Evolutionary conservation across 139 green algal species (phyloP).

Genomic region (Closterium sp.): DNA sequence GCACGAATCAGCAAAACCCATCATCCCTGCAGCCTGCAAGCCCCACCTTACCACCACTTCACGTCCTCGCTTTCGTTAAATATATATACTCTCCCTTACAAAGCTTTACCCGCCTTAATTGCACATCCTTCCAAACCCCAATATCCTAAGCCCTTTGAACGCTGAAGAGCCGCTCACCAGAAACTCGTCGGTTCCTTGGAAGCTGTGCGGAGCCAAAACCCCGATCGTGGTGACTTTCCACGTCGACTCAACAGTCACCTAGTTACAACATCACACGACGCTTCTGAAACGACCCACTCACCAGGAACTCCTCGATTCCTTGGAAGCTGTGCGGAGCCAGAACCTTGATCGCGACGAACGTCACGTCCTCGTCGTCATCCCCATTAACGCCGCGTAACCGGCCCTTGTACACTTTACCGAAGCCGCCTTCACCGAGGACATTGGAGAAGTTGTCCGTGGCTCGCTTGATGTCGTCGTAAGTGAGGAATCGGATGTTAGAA

Average conservation of each 20-base stretch:
- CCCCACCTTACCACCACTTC: not conserved
- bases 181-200: not conserved
- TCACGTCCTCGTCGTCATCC: not conserved
- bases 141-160: not conserved
- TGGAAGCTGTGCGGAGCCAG: not conserved
- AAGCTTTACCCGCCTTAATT: too few species aligned
- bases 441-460: not conserved
- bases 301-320: not conserved
- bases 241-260: too few species aligned
- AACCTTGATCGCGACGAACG: not conserved
- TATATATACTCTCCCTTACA: too few species aligned
- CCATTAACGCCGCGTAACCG: not conserved
- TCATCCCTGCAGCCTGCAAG: not conserved
- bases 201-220: not conserved
- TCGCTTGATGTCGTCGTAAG: not conserved
- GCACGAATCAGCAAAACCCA: not conserved
- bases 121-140: not conserved
- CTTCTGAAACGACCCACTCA: not conserved
- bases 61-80: too few species aligned
- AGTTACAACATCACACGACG: too few species aligned
- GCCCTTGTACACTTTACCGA: not conserved
- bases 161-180: not conserved
- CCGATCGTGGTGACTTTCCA: not conserved
- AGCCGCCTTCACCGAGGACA: not conserved
- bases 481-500: not conserved